Percentiles rank a stretch among this genome's conserved stretches.
These are phyloP conservation scores for Triticum turgidum DNA, from an alignment of 176 grass and related monocot species.

Conservation along the genomic window DNA sequence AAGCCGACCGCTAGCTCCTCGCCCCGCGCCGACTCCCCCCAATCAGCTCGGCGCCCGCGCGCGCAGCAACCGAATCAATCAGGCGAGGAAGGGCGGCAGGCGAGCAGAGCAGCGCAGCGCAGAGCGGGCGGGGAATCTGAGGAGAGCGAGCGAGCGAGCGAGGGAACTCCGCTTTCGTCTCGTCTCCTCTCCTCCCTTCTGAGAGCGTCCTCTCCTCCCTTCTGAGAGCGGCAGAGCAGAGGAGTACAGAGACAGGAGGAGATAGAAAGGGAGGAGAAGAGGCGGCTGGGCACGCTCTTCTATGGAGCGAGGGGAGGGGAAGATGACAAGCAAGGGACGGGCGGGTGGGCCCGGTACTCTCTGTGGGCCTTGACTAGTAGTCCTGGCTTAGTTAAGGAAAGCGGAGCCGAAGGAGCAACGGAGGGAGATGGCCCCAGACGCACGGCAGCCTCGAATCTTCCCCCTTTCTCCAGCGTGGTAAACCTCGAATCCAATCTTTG, in stretches of 20 bases:
- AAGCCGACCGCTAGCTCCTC: not conserved
- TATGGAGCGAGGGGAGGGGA: not conserved
- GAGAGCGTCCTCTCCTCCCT: not conserved
- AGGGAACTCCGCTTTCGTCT: not conserved
- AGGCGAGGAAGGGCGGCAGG: not conserved
- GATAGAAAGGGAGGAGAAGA: not conserved
- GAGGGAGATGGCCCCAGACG: not conserved
- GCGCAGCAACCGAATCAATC: not conserved
- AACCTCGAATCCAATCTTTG: not conserved
- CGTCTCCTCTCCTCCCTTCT: not conserved
- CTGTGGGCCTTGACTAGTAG: not conserved
- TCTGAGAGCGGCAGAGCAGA: not conserved
- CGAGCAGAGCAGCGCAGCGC: not conserved
- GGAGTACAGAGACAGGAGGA: not conserved
- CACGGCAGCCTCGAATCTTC: conserved; percentile 8
- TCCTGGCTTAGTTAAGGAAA: not conserved
- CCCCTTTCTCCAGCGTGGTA: not conserved
- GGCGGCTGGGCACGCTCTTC: conserved; percentile 5
- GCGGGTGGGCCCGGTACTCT: not conserved
- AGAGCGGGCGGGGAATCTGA: not conserved
- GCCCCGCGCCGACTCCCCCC: not conserved
- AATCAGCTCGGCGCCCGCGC: not conserved
- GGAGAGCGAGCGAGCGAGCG: no score
- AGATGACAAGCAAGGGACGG: not conserved
- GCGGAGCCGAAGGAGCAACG: not conserved